These are phyloP conservation scores for Oryza officinalis DNA, from an alignment of 176 grass and related monocot species.

Conservation along the genomic window DNA sequence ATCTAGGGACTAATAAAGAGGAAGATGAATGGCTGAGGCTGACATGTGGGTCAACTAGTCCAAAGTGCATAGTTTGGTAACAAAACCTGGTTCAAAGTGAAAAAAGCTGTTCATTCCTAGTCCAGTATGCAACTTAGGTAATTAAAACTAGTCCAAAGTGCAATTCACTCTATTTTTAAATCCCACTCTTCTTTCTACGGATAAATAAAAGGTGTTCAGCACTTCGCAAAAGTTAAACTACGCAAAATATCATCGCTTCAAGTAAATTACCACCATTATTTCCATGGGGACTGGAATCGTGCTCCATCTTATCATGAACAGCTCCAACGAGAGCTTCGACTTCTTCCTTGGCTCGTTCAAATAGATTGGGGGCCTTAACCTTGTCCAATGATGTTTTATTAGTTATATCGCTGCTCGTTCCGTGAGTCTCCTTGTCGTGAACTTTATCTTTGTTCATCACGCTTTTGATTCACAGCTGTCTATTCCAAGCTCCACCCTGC, in stretches of 20 bases:
- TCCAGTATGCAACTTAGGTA: too few relatives aligned
- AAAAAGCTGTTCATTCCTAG: too few relatives aligned
- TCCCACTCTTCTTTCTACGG: background rate
- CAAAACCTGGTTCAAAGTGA: too few relatives aligned
- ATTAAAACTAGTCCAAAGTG: too few relatives aligned
- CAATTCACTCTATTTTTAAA: background rate
- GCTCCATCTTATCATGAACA: conserved; percentile 59
- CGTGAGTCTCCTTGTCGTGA: conserved; percentile 74
- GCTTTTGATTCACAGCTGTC: background rate
- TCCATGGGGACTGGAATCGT: conserved; percentile 32
- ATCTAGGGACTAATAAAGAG: too few relatives aligned
- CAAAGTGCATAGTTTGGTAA: too few relatives aligned
- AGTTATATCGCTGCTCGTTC: conserved; percentile 53
- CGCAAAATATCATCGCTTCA: background rate
- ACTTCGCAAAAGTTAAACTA: background rate
- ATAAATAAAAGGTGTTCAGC: background rate
- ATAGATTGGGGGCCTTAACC: conserved; percentile 70
- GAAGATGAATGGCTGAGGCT: too few relatives aligned
- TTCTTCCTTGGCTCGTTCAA: conserved; percentile 83
- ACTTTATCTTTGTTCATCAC: conserved; percentile 37
- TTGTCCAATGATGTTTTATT: conserved; percentile 43
- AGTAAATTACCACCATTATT: conserved; percentile 51
- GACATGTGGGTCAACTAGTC: too few relatives aligned
- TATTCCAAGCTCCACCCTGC: background rate
- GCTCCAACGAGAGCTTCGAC: conserved; percentile 51